Evolutionary conservation across 352 stramenopile species (phyloP), one percentile per base, ranked within the genome.

Genomic region (Pythium coloratum): DNA sequence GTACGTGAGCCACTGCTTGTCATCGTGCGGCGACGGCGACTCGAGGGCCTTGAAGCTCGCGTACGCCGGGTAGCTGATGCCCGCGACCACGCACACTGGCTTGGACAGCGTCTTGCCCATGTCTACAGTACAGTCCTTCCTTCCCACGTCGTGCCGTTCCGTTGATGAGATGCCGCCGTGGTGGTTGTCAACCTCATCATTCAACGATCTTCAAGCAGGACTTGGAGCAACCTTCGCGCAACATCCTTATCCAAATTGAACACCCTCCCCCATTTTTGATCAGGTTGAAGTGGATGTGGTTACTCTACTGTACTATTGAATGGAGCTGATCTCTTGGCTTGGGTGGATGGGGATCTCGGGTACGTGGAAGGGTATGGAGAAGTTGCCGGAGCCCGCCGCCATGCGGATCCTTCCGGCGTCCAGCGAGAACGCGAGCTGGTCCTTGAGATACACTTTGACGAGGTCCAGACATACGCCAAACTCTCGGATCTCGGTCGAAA

Each of bases 1-100:
- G 76, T 99, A 99, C 14, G 97, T 98, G 16, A 98, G 82, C 88
- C 88, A 91, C 70, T 91, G 84, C 77, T 89, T 86, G 51, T 89
- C 74, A 55, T 88, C 73, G n/a, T 87, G 69, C 14, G 70, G 74
- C 16, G 67, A 79, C 12, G 73, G 63, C 9, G 75, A 76, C 50
- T 94, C 83, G 16, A 93, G 72, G 55, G 82, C 84, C 65, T 93
- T 93, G 71, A 91, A 92, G 70, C 80, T 90, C 57, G 78, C 77
- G 49, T 92, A 91, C 38, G 81, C 75, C 20, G 82, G 81, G 60
- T 91, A 94, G 51, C 70, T 76, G 51, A 91, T 73, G 58, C 77
- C 78, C 16, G 79, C 76, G n/a, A 54, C 71, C 10, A 89, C 59
- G 62, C 79, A 88, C 64, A 91, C 67, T 9, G 59, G 76, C 47